phyloP scores from a whole-genome alignment of 2,329 filamentous ascomycete genomes.

The Magnaporthiopsis rhizophila region DNA sequence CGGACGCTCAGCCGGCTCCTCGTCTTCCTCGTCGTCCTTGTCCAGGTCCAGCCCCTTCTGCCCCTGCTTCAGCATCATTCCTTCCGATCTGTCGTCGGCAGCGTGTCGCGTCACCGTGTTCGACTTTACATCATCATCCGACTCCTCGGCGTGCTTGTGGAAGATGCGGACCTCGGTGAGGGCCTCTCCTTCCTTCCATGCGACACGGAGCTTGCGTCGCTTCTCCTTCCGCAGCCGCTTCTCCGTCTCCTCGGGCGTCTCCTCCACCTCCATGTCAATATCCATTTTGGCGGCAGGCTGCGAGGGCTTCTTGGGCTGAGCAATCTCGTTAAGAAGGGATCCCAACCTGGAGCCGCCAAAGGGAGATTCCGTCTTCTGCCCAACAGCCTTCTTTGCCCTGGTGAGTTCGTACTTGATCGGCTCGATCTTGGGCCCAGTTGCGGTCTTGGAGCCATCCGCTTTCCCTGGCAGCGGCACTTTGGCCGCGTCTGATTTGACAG shows the following conservation, averaged over 20 bases:
- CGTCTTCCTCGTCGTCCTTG: slow-evolving; percentile 50
- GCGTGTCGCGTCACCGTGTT: slow-evolving; percentile 64
- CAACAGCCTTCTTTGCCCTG: slow-evolving; percentile 18
- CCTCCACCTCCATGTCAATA: slow-evolving; percentile 41
- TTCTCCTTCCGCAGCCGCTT: slow-evolving; percentile 66
- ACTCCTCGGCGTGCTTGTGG: slow-evolving; percentile 63
- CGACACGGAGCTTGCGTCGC: slow-evolving; percentile 61
- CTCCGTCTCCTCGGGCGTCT: slow-evolving; percentile 59
- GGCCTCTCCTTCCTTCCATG: slow-evolving; percentile 59
- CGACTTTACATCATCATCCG: slow-evolving; percentile 62
- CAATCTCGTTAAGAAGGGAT: slow-evolving; percentile 42
- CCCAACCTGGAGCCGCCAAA: slow-evolving; percentile 41
- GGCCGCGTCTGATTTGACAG: not conserved
- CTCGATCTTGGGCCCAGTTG: slow-evolving; percentile 20
- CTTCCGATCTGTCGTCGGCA: slow-evolving; percentile 64
- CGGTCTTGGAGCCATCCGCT: slow-evolving; percentile 14
- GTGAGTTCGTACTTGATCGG: slow-evolving; percentile 14
- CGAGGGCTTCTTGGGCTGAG: slow-evolving; percentile 43
- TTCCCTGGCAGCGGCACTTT: not conserved
- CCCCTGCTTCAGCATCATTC: slow-evolving; percentile 56
- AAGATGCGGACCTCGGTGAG: slow-evolving; percentile 63
- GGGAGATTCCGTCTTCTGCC: slow-evolving; percentile 22
- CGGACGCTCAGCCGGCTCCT: slow-evolving; percentile 43
- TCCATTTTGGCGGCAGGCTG: slow-evolving; percentile 26
- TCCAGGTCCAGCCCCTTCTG: slow-evolving; percentile 30